Conservation (phyloP, 1,139 yeast genomes). For the Candida sp. region DNA sequence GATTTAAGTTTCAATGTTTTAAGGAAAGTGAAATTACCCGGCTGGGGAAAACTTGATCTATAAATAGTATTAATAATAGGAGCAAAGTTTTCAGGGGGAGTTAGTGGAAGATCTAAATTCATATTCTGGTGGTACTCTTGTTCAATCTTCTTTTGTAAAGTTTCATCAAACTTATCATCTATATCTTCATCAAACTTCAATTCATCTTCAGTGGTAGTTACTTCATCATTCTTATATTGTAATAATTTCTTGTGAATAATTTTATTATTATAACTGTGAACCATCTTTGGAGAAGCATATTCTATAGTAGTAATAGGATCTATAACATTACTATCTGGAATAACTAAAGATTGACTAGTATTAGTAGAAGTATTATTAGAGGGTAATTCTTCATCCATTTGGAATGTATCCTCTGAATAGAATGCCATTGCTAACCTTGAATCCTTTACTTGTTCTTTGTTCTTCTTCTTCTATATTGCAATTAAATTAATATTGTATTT, state of each 20-base stretch:
- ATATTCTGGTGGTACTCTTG: conserved; percentile 12
- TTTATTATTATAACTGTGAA: conserved; percentile 12
- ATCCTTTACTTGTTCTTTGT: too few relatives aligned
- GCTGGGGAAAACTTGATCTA: conserved; percentile 86
- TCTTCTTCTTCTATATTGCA: too few relatives aligned
- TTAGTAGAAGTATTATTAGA: conserved; percentile 1
- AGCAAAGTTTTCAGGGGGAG: conserved; percentile 93
- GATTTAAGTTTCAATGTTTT: conserved; percentile 62
- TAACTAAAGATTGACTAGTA: not conserved
- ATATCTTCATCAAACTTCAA: conserved; percentile 37
- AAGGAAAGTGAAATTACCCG: conserved; percentile 74
- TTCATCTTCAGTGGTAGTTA: conserved; percentile 19
- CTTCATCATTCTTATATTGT: conserved; percentile 22
- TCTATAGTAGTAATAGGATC: not conserved
- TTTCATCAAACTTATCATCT: conserved; percentile 39
- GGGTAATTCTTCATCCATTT: conserved; percentile 43
- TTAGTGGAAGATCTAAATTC: conserved; percentile 19
- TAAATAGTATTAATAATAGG: conserved; percentile 78
- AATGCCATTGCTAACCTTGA: conserved; percentile 22
- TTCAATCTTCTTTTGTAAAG: conserved; percentile 19
- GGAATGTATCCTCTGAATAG: conserved; percentile 40
- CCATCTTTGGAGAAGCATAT: not conserved
- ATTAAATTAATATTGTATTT: too few relatives aligned
- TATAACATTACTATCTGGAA: not conserved
- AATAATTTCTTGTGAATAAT: conserved; percentile 34